Evolutionary conservation across 2,329 filamentous ascomycete species (phyloP), one percentile per base, ranked within the genome.

Genomic region (Colletotrichum sp.): DNA sequence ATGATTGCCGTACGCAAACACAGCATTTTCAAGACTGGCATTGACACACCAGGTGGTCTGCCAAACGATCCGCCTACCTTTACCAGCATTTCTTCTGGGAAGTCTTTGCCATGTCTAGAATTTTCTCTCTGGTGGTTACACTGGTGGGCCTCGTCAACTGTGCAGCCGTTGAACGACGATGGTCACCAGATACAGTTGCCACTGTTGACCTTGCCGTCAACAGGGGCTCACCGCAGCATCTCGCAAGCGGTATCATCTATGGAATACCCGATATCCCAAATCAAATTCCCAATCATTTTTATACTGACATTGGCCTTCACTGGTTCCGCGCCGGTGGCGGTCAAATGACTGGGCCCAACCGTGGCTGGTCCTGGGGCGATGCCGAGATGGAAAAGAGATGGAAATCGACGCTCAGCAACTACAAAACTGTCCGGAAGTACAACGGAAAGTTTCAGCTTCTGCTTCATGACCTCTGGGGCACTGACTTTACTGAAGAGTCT

Each of bases 361-460:
- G 48, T 15, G 68, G 72, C 28, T 75, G 48, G n/a, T 18, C 48
- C 8, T 36, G 32, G 10, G 30, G 28, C 13, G 48, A 60, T 18
- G n/a, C 58, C 16, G 32, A 30, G 70, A 56, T 56, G 52, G 52
- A 56, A 27, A 52, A 34, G 6, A 64, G 70, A 8, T 73, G 61
- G 25, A 52, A 28, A 22, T 67, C 62, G 34, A 61, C 62, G 16
- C 70, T 67, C 25, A 67, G 56, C 70, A 73, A 73, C 64, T 73
- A 73, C 43, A 16, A 5, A 18, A 58, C 65, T 25, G 36, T 64
- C 15, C 58, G 52, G 6, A 34, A 65, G n/a, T 61, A 75, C 48
- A 66, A 60, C 39, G 72, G 36, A 3, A 18, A 66, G 39, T 75
- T 75, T 27, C 67, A 64, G 27, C 60, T 62, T n/a, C 16, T 62